Evolutionary conservation across 768 basidiomycete species (phyloP).

Genomic region (Paxillus ammoniavirescens): DNA sequence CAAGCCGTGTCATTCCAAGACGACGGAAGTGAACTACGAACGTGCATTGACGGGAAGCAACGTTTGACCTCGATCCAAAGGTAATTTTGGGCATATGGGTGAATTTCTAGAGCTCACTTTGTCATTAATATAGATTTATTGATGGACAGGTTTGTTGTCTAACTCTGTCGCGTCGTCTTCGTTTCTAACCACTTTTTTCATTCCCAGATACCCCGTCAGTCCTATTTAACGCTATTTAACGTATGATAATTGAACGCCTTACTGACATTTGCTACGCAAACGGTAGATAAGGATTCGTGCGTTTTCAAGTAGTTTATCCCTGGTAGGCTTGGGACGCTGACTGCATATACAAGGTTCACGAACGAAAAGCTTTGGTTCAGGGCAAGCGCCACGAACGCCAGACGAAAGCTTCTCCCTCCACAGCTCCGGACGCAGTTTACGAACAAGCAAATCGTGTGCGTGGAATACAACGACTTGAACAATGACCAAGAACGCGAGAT

Average conservation of each 20-base stretch:
- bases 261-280: slow-evolving; percentile 4
- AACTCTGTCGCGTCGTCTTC: background rate
- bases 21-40: slow-evolving; percentile 44
- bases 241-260: background rate
- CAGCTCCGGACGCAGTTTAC: slow-evolving; percentile 37
- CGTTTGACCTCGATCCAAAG: slow-evolving; percentile 62
- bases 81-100: slow-evolving; percentile 31
- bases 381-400: slow-evolving; percentile 15
- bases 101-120: background rate
- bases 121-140: slow-evolving; percentile 43
- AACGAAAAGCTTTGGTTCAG: slow-evolving; percentile 40
- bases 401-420: slow-evolving; percentile 33
- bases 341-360: slow-evolving; percentile 19
- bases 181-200: slow-evolving; percentile 4
- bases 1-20: slow-evolving; percentile 39
- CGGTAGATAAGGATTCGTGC: slow-evolving; percentile 41
- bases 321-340: background rate
- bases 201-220: slow-evolving; percentile 44
- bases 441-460: slow-evolving; percentile 48
- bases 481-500: slow-evolving; percentile 63
- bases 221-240: background rate
- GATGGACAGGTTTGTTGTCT: slow-evolving; percentile 48
- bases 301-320: slow-evolving; percentile 7
- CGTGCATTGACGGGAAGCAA: slow-evolving; percentile 75
- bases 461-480: slow-evolving; percentile 51